Percentiles rank a stretch among this genome's conserved stretches.
Conservation (phyloP, 2,329 filamentous ascomycete species). For the Pyrenophora teres region DNA sequence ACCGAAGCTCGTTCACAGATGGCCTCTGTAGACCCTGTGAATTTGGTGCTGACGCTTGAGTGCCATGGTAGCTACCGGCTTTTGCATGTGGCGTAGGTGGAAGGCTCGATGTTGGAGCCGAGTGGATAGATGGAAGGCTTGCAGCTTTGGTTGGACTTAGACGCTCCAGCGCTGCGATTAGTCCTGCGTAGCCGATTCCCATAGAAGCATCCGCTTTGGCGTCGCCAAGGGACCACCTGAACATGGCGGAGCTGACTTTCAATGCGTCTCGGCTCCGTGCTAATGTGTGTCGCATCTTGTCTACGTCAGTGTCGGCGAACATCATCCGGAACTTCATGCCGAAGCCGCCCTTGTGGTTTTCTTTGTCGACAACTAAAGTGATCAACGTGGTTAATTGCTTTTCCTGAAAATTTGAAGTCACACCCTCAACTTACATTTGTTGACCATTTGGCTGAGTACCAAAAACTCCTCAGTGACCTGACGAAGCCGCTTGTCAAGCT, state of each 20-base stretch:
- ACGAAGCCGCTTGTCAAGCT: slow-evolving; percentile 67
- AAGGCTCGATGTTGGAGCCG: slow-evolving; percentile 38
- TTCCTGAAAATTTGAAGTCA: background rate
- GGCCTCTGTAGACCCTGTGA: slow-evolving; percentile 19
- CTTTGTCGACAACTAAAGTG: slow-evolving; percentile 61
- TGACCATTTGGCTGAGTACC: slow-evolving; percentile 66
- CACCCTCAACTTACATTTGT: slow-evolving; percentile 46
- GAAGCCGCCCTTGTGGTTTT: slow-evolving; percentile 62
- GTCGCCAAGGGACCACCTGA: slow-evolving; percentile 67
- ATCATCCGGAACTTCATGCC: slow-evolving; percentile 65
- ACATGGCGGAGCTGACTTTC: slow-evolving; percentile 66
- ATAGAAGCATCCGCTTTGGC: slow-evolving; percentile 63
- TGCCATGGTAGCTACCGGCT: slow-evolving; percentile 11
- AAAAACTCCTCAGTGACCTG: slow-evolving; percentile 66
- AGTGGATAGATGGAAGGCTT: slow-evolving; percentile 31
- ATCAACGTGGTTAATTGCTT: background rate
- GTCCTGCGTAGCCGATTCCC: slow-evolving; percentile 69
- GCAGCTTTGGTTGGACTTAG: slow-evolving; percentile 44
- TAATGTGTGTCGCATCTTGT: slow-evolving; percentile 63
- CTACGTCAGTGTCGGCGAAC: slow-evolving; percentile 61
- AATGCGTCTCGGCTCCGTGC: slow-evolving; percentile 64
- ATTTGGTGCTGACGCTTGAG: slow-evolving; percentile 5
- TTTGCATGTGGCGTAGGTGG: slow-evolving; percentile 34
- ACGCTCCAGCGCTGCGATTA: slow-evolving; percentile 67
- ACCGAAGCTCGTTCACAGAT: slow-evolving; percentile 27